Conservation (phyloP, 805 yeast genomes). For the Lachancea sp. region DNA sequence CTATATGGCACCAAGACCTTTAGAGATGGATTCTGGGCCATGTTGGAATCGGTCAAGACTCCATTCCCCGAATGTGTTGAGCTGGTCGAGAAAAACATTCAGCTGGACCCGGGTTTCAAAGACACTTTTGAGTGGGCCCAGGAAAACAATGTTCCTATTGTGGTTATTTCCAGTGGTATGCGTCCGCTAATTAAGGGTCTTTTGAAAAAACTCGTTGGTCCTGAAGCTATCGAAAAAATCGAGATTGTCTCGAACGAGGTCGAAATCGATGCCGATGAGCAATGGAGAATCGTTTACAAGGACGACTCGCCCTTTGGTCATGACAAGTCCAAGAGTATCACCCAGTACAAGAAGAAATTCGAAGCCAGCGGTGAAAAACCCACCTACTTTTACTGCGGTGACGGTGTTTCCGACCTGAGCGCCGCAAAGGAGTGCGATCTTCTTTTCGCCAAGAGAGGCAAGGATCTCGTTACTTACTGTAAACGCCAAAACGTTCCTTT, state of each 20-base stretch:
- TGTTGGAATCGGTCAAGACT: slow-evolving; percentile 72
- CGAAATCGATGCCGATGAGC: slow-evolving; percentile 43
- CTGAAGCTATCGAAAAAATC: slow-evolving; percentile 61
- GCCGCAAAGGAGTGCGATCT: slow-evolving; percentile 95
- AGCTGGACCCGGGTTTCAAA: slow-evolving; percentile 87
- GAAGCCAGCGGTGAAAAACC: slow-evolving; percentile 43
- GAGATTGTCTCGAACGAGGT: slow-evolving; percentile 81
- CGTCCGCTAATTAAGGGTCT: slow-evolving; percentile 80
- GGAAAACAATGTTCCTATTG: slow-evolving; percentile 65
- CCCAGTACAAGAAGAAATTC: slow-evolving; percentile 33
- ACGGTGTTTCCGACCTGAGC: slow-evolving; percentile 90
- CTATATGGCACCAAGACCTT: slow-evolving; percentile 61
- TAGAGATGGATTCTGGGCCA: slow-evolving; percentile 75
- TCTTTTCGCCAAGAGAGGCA: slow-evolving; percentile 87
- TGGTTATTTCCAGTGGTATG: slow-evolving; percentile 93
- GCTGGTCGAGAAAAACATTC: slow-evolving; percentile 52
- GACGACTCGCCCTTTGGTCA: slow-evolving; percentile 91
- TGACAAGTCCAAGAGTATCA: slow-evolving; percentile 82
- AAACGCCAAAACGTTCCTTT: slow-evolving; percentile 65
- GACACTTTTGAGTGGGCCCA: slow-evolving; percentile 75
- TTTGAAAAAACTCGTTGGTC: slow-evolving; percentile 67
- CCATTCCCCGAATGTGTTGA: slow-evolving; percentile 83
- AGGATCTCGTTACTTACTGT: slow-evolving; percentile 84
- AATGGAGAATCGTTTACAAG: slow-evolving; percentile 81
- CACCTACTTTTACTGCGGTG: slow-evolving; percentile 86